A percentile compares a stretch with the other conserved stretches of the same genome.
Evolutionary conservation across 495 filamentous ascomycete species (phyloP).

Genomic region (Neurospora sp.): DNA sequence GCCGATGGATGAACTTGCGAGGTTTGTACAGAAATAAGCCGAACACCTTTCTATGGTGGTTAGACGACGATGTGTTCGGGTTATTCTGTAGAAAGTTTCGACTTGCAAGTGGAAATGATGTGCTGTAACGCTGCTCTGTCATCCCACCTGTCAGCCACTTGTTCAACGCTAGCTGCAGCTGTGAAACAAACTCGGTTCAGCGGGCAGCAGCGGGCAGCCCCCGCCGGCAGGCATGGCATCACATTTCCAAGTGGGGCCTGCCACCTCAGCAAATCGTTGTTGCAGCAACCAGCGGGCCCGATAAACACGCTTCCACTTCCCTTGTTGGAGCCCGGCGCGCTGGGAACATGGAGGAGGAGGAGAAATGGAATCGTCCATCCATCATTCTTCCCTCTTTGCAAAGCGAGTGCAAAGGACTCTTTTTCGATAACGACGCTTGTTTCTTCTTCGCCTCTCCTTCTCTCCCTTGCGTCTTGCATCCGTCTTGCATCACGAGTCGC

Average conservation of each 20-base stretch:
- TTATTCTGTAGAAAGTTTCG: no score
- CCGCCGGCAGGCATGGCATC: neutral
- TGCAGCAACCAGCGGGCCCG: neutral
- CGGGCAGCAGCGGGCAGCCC: neutral
- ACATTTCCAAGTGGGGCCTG: neutral
- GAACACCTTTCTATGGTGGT: no score
- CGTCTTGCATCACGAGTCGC: neutral
- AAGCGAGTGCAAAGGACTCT: neutral
- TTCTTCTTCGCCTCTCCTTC: neutral
- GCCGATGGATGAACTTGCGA: no score
- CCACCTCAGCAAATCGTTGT: neutral
- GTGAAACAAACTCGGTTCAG: neutral
- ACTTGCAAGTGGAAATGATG: neutral
- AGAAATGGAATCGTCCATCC: neutral
- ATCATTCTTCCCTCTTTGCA: neutral
- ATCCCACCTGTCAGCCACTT: neutral
- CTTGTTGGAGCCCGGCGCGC: neutral
- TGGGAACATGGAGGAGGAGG: neutral
- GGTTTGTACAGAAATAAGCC: no score
- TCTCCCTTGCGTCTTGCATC: neutral
- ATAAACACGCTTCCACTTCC: neutral
- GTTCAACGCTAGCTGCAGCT: neutral
- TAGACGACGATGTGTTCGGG: no score
- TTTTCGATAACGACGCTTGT: neutral
- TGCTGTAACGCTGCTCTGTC: neutral